Evolutionary conservation across 1,284 basidiomycete species (phyloP).

Genomic region (Ganoderma resinaceum): DNA sequence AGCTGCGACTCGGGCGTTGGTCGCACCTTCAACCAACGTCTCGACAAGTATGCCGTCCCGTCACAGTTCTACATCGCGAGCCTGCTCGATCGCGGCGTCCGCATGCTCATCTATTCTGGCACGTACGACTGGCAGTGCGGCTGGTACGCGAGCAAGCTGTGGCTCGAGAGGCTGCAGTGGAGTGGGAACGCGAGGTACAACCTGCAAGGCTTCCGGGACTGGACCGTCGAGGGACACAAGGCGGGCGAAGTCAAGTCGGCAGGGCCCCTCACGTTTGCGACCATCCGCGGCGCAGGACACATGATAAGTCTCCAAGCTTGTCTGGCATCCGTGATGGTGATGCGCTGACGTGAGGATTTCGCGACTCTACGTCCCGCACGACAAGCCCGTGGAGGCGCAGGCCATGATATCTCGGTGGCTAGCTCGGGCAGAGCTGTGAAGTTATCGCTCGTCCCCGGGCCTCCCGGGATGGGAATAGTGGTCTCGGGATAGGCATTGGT

Average conservation of each 20-base stretch:
- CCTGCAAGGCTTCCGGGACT: constrained; percentile 59
- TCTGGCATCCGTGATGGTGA: background rate
- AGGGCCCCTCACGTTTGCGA: constrained; percentile 71
- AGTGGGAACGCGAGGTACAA: constrained; percentile 60
- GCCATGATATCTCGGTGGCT: constrained; percentile 69
- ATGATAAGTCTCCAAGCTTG: constrained; percentile 59
- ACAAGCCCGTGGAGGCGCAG: constrained; percentile 67
- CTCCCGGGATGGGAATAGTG: background rate
- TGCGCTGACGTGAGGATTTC: constrained; percentile 34
- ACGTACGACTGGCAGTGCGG: constrained; percentile 85
- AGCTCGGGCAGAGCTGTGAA: constrained; percentile 48
- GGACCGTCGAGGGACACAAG: constrained; percentile 60
- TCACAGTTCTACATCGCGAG: constrained; percentile 72
- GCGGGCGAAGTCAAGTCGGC: constrained; percentile 71
- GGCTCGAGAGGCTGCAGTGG: constrained; percentile 82
- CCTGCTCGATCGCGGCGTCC: constrained; percentile 76
- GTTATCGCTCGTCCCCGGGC: background rate
- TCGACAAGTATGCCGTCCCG: constrained; percentile 67
- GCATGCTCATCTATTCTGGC: constrained; percentile 80
- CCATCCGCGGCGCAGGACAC: constrained; percentile 69
- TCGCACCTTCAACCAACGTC: constrained; percentile 52
- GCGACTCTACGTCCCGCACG: constrained; percentile 61
- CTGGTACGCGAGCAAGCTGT: constrained; percentile 77
- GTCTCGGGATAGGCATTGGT: background rate
- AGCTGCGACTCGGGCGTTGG: constrained; percentile 63